Conservation (phyloP, 2,329 filamentous ascomycete genomes). For the Colletotrichum melonis region DNA sequence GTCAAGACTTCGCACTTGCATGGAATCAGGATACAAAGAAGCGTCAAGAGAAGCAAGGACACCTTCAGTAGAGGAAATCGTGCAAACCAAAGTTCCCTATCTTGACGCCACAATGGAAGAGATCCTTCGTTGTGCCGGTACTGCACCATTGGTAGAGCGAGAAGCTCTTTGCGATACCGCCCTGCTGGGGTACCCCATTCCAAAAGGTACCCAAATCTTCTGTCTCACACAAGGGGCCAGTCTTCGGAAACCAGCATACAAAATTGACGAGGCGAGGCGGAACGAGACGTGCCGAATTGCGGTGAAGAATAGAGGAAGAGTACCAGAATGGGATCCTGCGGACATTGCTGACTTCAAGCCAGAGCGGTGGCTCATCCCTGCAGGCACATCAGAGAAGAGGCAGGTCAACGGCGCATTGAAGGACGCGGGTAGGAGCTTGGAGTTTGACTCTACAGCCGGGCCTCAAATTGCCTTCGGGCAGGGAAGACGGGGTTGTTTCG, state of each 20-base stretch:
- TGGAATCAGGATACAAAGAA: constrained; percentile 31
- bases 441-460: constrained; percentile 46
- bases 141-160: constrained; percentile 39
- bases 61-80: constrained; percentile 38
- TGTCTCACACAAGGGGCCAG: constrained; percentile 41
- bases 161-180: constrained; percentile 40
- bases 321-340: constrained; percentile 13
- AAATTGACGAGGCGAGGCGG: constrained; percentile 42
- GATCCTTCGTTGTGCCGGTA: constrained; percentile 40
- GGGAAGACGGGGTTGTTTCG: no score
- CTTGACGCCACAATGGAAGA: constrained; percentile 45
- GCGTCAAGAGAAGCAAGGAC: constrained; percentile 35
- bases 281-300: constrained; percentile 29
- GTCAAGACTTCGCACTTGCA: neutral
- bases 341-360: constrained; percentile 18
- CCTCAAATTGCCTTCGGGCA: no score
- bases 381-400: no score
- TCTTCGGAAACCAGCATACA: constrained; percentile 40
- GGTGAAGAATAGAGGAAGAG: constrained; percentile 37
- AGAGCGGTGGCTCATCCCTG: constrained; percentile 20
- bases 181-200: constrained; percentile 40
- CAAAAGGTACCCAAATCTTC: constrained; percentile 44
- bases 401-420: no score
- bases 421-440: no score
- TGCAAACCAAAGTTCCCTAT: constrained; percentile 38